Evolutionary conservation across 129 eudicot species (phyloP).

Genomic region (Artemisia annua): DNA sequence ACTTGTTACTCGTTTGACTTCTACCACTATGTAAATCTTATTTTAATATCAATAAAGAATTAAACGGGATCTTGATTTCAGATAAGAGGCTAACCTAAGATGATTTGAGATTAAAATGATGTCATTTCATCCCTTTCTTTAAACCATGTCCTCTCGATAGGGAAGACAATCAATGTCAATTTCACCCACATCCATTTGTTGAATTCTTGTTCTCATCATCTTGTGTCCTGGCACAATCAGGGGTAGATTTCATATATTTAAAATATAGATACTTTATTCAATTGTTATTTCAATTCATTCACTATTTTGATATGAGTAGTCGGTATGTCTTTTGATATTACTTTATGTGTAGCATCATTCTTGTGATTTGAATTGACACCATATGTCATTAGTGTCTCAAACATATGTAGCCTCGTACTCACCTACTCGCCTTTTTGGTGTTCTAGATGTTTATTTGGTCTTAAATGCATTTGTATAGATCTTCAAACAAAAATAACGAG

Average conservation of each 20-base stretch:
- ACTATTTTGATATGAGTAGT: conserved; percentile 15
- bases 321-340: conserved; percentile 1
- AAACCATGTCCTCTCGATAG: conserved; percentile 46
- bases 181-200: conserved; percentile 31
- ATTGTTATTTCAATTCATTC: background rate
- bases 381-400: conserved; percentile 16
- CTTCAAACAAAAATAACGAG: background rate
- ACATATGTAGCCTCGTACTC: conserved; percentile 4
- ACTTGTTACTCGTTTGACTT: too few relatives aligned
- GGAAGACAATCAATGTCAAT: conserved; percentile 45
- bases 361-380: conserved; percentile 22
- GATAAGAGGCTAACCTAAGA: conserved; percentile 30
- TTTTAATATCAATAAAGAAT: too few relatives aligned
- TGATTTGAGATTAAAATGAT: conserved; percentile 20
- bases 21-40: too few relatives aligned
- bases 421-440: background rate
- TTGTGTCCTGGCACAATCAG: conserved; percentile 19
- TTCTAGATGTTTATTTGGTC: background rate
- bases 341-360: conserved; percentile 22
- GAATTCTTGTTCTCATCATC: conserved; percentile 23
- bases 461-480: background rate
- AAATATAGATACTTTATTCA: conserved; percentile 14
- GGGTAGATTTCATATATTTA: conserved; percentile 2
- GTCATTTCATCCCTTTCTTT: conserved; percentile 44
- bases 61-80: too few relatives aligned